Base-by-base conservation (phyloP, 352 stramenopile genomes). In the Achlya hypogyna region DNA sequence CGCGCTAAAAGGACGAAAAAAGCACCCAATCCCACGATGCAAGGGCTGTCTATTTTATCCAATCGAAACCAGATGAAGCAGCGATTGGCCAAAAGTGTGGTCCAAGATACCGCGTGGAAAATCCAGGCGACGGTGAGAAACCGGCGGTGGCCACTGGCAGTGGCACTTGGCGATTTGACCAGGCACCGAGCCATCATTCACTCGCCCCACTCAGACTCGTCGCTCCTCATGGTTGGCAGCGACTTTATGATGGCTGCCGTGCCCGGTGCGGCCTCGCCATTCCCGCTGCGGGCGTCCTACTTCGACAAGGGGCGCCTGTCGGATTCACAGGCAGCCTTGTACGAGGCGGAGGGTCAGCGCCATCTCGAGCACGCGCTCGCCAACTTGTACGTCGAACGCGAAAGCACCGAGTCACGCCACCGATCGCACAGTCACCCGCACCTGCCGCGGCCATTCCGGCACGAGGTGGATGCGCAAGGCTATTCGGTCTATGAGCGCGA, bases 401-500 rank as follows among this genome's bases (percentile, higher is more conserved):
- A 45, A 45, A 45, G 38, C 38, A 45, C 38, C 38, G 38, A 45
- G 38, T 45, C 38, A 18, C 38, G 38, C 38, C 38, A 45, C 38
- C 38, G 38, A 18, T 45, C 38, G 38, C 38, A 45, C 2, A 45
- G 38, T 18, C 38, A 45, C 38, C 38, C 38, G 6, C 38, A 45
- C 38, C 38, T 45, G 38, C 38, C 38, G 38, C 38, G 38, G 38
- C 34, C 54, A 2, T 64, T 64, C 34, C 54, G 35, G 32, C 45
- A 45, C 22, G 51, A 59, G 18, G 27, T 59, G 4, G 35, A 64
- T 38, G 54, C 45, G 54, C 35, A 64, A 5, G 54, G 54, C 8
- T 64, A 64, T 25, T 53, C 54, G 32, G 35, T 64, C 27, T 29
- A 51, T 12, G 54, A 64, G 40, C 31, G 35, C 10, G 34, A 64